Evolutionary conservation across 1,284 basidiomycete genomes (phyloP), one percentile per base, ranked within the genome.

Genomic region (Marasmius oreades): DNA sequence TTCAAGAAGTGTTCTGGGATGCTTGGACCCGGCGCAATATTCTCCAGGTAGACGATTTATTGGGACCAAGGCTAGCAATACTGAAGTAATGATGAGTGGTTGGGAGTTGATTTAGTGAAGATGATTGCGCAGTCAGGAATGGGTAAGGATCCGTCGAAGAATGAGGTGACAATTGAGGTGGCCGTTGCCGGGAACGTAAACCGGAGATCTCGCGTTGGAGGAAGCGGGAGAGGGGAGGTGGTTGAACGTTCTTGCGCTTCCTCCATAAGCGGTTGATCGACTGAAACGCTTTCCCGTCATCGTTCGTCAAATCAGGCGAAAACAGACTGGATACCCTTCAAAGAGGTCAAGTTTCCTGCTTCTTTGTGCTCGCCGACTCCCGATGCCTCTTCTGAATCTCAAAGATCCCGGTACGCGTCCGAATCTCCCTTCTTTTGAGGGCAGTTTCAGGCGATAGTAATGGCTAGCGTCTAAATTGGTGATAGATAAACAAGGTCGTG

Each of bases 401-500:
- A 8, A 34, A 67, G 64, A 55, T 79, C 76, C 77, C 79, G 79
- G 55, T 77, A 74, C 8, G 68, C 48, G 60, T 66, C 64, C 31
- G 69, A 65, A 43, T 42, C 18, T 42, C 52, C 23, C 39, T 52
- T 63, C 31, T 65, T 22, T 53, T 53, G 1, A 61, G 36, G 14
- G 67, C 76, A 33, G n/a, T n/a, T n/a, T n/a, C n/a, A n/a, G n/a
- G n/a, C n/a, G 74, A 67, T 0, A 85, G 86, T 50, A 26, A 50
- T 18, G 88, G 77, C 63, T 80, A 85, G 24, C 88, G 78, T 18
- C 85, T 84, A 65, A 91, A 91, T 31, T 89, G 88, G 70, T 91
- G 89, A 7, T n/a, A n/a, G n/a, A n/a, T n/a, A n/a, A n/a, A n/a
- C n/a, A n/a, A n/a, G n/a, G n/a, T n/a, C n/a, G n/a, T n/a, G n/a